Conservation (phyloP, 345 rosid species). For the Gossypium ekmanianum region DNA sequence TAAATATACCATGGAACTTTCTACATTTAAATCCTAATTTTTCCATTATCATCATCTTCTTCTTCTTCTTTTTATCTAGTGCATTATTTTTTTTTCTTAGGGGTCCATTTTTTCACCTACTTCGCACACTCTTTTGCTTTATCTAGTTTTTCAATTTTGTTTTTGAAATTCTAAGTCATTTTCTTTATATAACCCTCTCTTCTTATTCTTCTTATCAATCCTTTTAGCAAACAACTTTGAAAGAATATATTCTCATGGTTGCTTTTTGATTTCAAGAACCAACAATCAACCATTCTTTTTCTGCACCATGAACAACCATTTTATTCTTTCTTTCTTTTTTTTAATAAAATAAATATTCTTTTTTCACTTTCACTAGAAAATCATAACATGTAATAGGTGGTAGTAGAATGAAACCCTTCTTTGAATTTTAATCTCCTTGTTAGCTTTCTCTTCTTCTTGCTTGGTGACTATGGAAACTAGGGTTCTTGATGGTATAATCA, state of each 20-base stretch:
- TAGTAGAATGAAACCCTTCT: not conserved
- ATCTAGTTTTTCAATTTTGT: not conserved
- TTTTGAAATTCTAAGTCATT: not conserved
- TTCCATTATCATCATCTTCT: not conserved
- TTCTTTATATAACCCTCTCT: not conserved
- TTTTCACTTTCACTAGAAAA: not conserved
- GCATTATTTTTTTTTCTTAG: not conserved
- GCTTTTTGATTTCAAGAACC: conserved; percentile 8
- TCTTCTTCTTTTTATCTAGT: not conserved
- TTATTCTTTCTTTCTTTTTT: not conserved
- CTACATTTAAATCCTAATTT: not conserved
- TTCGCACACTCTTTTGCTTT: not conserved
- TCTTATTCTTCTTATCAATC: not conserved
- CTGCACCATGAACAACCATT: not conserved
- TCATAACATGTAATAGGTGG: not conserved
- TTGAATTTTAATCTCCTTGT: not conserved
- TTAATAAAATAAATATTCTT: not conserved
- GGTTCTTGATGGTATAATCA: conserved; percentile 51
- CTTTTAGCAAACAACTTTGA: not conserved
- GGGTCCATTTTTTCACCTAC: not conserved
- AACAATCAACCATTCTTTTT: conserved; percentile 16
- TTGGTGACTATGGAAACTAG: conserved; percentile 33
- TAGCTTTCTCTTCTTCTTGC: not conserved
- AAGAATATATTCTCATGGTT: conserved; percentile 16
- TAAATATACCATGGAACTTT: not conserved